Conservation (phyloP, 306 rosid genomes). For the Argentina anserina region DNA sequence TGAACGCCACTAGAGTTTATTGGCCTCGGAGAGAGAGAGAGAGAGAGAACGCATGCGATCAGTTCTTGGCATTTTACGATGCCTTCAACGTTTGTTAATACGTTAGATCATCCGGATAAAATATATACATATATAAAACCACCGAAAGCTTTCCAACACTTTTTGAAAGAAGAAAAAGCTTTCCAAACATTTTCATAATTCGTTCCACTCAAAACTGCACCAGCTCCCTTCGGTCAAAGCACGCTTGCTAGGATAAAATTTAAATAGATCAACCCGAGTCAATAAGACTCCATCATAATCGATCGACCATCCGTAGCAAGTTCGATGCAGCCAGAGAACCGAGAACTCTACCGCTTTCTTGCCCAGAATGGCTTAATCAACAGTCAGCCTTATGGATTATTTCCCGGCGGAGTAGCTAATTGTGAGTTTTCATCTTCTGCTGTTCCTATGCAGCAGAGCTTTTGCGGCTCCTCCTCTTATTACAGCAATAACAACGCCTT, state of each 20-base stretch:
- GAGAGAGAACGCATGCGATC: neutral
- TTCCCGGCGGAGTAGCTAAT: neutral
- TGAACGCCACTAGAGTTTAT: too few species aligned
- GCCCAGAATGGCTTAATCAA: conserved; percentile 42
- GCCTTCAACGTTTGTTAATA: neutral
- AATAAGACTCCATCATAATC: neutral
- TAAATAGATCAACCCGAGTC: neutral
- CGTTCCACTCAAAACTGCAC: neutral
- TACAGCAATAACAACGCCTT: conserved; percentile 30
- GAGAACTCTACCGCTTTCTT: conserved; percentile 53
- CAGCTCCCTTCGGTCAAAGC: neutral
- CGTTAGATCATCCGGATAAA: neutral
- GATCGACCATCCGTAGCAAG: neutral
- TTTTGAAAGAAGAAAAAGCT: neutral
- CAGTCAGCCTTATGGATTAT: conserved; percentile 14
- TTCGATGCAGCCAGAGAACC: conserved; percentile 44
- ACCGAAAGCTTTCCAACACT: conserved; percentile 13
- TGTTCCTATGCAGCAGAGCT: conserved; percentile 50
- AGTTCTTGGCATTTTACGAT: neutral
- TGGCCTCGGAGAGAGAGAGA: neutral
- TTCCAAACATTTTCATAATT: conserved; percentile 3
- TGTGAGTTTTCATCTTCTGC: neutral
- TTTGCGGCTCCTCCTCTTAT: conserved; percentile 62
- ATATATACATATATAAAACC: neutral
- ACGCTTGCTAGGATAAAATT: neutral